Conservation (phyloP, 1,284 basidiomycete species). For the Trametes polyzona region DNA sequence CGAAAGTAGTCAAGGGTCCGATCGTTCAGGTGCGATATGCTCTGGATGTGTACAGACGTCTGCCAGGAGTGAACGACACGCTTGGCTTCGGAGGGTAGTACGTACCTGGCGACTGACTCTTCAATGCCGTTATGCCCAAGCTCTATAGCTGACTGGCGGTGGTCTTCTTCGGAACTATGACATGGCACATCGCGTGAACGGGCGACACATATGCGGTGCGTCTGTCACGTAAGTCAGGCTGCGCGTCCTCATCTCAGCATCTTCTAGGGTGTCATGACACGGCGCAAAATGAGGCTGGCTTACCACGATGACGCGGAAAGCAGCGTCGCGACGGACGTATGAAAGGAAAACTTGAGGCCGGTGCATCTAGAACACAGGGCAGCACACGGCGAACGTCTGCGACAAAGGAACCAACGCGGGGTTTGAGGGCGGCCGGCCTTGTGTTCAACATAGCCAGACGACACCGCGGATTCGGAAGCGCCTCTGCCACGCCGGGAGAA, state of each 20-base stretch:
- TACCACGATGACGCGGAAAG: background rate
- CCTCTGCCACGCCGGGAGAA: no score
- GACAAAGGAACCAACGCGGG: background rate
- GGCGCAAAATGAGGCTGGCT: background rate
- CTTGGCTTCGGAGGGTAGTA: background rate
- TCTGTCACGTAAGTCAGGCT: background rate
- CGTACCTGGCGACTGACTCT: background rate
- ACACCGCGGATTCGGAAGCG: background rate
- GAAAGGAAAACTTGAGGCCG: no score
- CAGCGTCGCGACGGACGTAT: no score
- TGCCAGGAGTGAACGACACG: background rate
- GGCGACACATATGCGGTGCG: background rate
- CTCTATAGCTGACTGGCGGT: background rate
- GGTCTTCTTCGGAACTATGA: background rate
- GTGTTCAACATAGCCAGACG: background rate
- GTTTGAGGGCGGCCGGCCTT: background rate
- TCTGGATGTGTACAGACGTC: background rate
- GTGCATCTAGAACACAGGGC: no score
- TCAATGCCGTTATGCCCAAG: background rate
- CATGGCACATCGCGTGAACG: background rate
- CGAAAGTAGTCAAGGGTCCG: background rate
- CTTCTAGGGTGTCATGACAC: background rate
- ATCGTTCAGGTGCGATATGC: conserved; percentile 2
- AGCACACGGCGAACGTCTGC: background rate
- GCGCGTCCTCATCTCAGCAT: background rate